Evolutionary conservation across 768 basidiomycete genomes (phyloP).

Genomic region (Lentinula detonsa): DNA sequence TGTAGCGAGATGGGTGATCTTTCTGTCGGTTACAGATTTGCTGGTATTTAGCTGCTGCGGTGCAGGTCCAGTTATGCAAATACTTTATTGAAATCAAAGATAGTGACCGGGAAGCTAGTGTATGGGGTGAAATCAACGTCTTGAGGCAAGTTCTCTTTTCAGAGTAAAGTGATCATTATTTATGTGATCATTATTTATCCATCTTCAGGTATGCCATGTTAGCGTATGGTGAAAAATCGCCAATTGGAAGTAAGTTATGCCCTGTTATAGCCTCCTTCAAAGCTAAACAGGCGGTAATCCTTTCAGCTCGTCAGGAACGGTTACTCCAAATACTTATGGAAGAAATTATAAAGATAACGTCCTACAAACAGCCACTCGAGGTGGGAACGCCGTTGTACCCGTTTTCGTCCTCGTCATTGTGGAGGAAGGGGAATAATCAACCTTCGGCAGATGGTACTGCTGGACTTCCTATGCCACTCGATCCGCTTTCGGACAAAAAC

Average conservation of each 20-base stretch:
- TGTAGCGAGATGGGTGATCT: background rate
- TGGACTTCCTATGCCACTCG: constrained; percentile 29
- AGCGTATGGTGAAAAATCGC: constrained; percentile 72
- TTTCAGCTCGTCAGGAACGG: constrained; percentile 73
- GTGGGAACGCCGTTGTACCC: constrained; percentile 78
- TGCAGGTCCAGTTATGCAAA: constrained; percentile 82
- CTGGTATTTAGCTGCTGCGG: constrained; percentile 87
- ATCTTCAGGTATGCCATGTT: constrained; percentile 71
- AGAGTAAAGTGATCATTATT: background rate
- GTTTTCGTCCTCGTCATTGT: constrained; percentile 66
- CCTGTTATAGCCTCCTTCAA: background rate
- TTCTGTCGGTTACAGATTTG: constrained; percentile 50
- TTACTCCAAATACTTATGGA: constrained; percentile 79
- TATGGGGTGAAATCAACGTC: constrained; percentile 87
- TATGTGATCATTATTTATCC: constrained; percentile 1
- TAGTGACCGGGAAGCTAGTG: constrained; percentile 61
- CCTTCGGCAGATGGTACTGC: constrained; percentile 21
- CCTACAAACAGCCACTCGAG: constrained; percentile 73
- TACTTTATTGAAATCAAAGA: constrained; percentile 82
- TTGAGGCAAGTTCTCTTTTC: constrained; percentile 46
- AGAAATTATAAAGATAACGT: constrained; percentile 79
- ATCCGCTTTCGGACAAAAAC: constrained; percentile 26
- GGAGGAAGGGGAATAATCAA: constrained; percentile 34
- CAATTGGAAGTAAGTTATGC: constrained; percentile 66
- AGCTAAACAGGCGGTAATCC: background rate